Evolutionary conservation across 495 filamentous ascomycete species (phyloP).

Genomic region (Talaromyces borbonicus): DNA sequence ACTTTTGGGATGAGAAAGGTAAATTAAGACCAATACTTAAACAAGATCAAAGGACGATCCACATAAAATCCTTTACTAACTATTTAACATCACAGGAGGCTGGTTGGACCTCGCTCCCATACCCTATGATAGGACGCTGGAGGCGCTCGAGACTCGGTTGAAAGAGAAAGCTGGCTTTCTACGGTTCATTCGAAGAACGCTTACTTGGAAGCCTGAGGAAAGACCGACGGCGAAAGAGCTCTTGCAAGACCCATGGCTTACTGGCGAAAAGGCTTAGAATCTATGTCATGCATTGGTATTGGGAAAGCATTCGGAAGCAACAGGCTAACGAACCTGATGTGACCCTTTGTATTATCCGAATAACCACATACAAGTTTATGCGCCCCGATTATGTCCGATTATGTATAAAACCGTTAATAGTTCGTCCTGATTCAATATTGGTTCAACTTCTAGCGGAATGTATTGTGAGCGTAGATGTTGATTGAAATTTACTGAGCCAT

Average conservation of each 20-base stretch:
- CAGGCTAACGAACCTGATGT: too few species aligned
- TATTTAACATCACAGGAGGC: constrained; percentile 8
- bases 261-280: constrained; percentile 7
- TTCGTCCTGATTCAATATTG: too few species aligned
- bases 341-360: too few species aligned
- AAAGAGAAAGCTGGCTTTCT: constrained; percentile 26
- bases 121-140: constrained; percentile 16
- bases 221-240: constrained; percentile 29
- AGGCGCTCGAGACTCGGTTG: constrained; percentile 14
- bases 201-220: constrained; percentile 28
- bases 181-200: constrained; percentile 21
- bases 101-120: constrained; percentile 21
- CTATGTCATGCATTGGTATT: too few species aligned
- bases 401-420: too few species aligned
- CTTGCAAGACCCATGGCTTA: constrained; percentile 25
- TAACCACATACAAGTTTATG: too few species aligned
- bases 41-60: too few species aligned
- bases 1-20: constrained; percentile 21
- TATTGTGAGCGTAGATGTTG: too few species aligned
- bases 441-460: too few species aligned
- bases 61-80: constrained; percentile 12
- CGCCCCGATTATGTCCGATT: too few species aligned
- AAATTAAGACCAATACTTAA: constrained; percentile 4
- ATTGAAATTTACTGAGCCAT: too few species aligned
- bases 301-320: too few species aligned